These are phyloP conservation scores for Nicotiana knightiana DNA, from an alignment of 257 asterid genomes.

Conservation along the genomic window DNA sequence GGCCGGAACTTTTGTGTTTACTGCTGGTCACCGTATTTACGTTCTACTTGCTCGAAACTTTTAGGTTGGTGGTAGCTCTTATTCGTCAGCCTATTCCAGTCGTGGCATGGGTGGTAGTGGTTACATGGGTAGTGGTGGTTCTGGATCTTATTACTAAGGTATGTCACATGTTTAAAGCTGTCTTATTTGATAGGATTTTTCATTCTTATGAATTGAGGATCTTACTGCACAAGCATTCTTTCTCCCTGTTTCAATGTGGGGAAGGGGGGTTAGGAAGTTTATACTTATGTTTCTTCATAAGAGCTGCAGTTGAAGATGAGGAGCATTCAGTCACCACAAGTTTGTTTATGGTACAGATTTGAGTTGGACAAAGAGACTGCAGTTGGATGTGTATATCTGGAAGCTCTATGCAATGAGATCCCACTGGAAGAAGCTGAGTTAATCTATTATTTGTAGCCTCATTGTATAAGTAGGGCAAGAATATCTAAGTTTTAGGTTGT, in stretches of 20 bases:
- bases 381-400: conserved; percentile 15
- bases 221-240: not conserved
- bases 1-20: not conserved
- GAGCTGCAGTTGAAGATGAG: conserved; percentile 9
- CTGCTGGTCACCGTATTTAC: conserved; percentile 1
- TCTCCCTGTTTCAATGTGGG: not conserved
- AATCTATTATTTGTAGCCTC: conserved; percentile 11
- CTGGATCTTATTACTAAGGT: conserved; percentile 88
- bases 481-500: not conserved
- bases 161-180: not conserved
- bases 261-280: not conserved
- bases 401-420: conserved; percentile 16
- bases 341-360: conserved; percentile 31
- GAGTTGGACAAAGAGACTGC: conserved; percentile 27
- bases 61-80: conserved; percentile 85
- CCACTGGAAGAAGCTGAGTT: conserved; percentile 9
- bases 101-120: conserved; percentile 71
- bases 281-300: conserved; percentile 7
- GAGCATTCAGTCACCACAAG: conserved; percentile 23
- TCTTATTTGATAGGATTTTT: not conserved
- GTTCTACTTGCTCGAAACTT: not conserved
- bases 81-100: conserved; percentile 72
- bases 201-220: not conserved
- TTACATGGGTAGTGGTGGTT: conserved; percentile 78
- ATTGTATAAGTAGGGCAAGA: conserved; percentile 9